Evolutionary conservation across 768 basidiomycete species (phyloP), one percentile per base, ranked within the genome.

Genomic region (Rossbeevera mucosa): DNA sequence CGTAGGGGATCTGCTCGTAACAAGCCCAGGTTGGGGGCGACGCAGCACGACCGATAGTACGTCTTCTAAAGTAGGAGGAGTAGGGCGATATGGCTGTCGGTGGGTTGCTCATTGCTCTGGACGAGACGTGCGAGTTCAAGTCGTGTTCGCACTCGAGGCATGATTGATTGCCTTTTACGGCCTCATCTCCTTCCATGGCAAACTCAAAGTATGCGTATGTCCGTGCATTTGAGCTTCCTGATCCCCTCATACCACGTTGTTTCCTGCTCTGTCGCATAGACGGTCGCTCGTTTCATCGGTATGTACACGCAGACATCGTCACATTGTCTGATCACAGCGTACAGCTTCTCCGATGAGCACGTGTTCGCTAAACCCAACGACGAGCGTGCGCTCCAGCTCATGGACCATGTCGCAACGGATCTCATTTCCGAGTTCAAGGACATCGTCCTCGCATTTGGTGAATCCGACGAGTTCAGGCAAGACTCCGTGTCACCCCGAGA

Each of bases 381-480:
- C 70, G 68, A 77, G 46, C 81, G 87, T 12, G 96, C 93, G 0
- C 76, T 99, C 6, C 67, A 83, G 55, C 80, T 99, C 41, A 97
- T 98, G 94, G 94, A 99, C 64, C 79, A 81, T 51, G 92, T 94
- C 2, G 96, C 96, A 0, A 76, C 74, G 58, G 75, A 79, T 44
- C 76, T 94, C 40, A 90, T 99, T 90, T 73, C 82, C 26, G 84
- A 87, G 62, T 86, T 87, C 63, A 79, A 81, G 30, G 94, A 96
- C 64, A 81, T 96, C 52, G 74, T 91, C 12, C 76, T 96, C 18
- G 96, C 79, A 0, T 98, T 94, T 65, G 96, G 96, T 2, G 91
- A 99, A 73, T 96, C 94, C 18, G 96, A 99, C 67, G 96, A 99
- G 71, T 98, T 83, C 71, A 96, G 94, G 94, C 88, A 52, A 47